Conservation (phyloP, 495 filamentous ascomycete species). For the Talaromyces trachyspermus region DNA sequence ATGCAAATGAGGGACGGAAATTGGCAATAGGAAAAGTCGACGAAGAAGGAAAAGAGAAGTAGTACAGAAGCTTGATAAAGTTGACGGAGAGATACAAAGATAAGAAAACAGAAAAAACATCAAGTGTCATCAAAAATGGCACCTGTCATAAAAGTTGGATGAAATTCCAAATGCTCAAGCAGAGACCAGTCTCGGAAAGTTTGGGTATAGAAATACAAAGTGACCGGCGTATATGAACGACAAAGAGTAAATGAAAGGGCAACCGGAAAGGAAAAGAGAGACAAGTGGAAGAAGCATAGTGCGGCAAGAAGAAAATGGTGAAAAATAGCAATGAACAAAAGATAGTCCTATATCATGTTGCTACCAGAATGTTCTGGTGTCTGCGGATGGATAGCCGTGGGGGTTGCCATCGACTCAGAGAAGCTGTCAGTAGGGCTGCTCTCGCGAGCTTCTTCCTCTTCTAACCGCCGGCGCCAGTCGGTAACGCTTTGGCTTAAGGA, state of each 20-base stretch:
- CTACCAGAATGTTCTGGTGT: constrained; percentile 3
- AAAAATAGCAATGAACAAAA: neutral
- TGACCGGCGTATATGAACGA: no score
- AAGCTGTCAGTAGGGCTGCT: constrained; percentile 10
- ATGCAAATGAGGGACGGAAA: neutral
- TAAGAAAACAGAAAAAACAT: neutral
- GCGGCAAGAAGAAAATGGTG: neutral
- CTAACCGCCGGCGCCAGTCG: constrained; percentile 67
- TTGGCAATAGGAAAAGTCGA: neutral
- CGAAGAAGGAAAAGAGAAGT: neutral
- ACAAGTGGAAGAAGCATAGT: neutral
- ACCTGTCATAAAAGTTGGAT: no score
- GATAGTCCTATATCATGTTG: constrained; percentile 31
- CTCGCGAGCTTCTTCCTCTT: constrained; percentile 47
- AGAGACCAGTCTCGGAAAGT: neutral
- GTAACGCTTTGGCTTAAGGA: constrained; percentile 61
- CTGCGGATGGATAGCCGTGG: neutral
- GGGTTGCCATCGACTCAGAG: constrained; percentile 6
- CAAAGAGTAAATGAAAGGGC: neutral
- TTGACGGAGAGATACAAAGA: neutral
- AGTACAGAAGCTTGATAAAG: neutral
- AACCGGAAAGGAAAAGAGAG: neutral
- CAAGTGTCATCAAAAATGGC: neutral
- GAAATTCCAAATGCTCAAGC: no score
- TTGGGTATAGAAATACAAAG: constrained; percentile 9